Percentiles rank a stretch among this genome's conserved stretches.
phyloP scores from a whole-genome alignment of 1,284 basidiomycete species.

The Laetiporus sulphureus region DNA sequence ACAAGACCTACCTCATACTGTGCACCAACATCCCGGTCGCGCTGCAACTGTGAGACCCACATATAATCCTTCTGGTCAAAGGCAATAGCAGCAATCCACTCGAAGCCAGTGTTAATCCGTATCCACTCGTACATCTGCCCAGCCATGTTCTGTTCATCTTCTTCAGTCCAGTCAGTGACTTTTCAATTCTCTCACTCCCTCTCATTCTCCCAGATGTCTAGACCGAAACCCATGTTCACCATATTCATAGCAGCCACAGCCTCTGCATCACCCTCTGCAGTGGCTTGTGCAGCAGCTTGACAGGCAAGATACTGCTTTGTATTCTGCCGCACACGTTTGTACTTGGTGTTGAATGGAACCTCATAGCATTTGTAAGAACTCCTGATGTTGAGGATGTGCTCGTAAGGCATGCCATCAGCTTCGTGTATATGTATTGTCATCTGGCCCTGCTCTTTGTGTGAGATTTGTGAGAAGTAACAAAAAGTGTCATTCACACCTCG shows the following conservation, averaged over 20 bases:
- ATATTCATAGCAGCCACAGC: conserved; percentile 91
- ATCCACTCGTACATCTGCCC: conserved; percentile 99
- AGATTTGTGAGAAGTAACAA: neutral
- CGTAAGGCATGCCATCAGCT: conserved; percentile 97
- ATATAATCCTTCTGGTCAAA: conserved; percentile 98
- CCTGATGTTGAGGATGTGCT: conserved; percentile 94
- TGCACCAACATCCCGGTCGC: conserved; percentile 97
- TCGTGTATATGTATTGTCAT: conserved; percentile 99
- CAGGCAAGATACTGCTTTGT: conserved; percentile 93
- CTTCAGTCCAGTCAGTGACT: conserved; percentile 97
- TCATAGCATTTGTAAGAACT: conserved; percentile 87
- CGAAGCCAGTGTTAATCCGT: conserved; percentile 96
- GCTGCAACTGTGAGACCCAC: conserved; percentile 96
- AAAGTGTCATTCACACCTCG: conserved; percentile 68
- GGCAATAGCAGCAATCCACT: conserved; percentile 91
- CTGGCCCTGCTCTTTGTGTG: conserved; percentile 82
- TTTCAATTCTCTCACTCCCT: conserved; percentile 90
- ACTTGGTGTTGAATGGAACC: conserved; percentile 99
- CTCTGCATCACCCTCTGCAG: conserved; percentile 85
- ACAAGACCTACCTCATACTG: conserved; percentile 83
- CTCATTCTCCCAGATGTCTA: conserved; percentile 96
- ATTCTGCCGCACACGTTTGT: conserved; percentile 94
- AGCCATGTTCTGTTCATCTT: conserved; percentile 90
- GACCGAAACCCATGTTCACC: conserved; percentile 93
- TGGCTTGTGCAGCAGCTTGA: conserved; percentile 89